Evolutionary conservation across 2,329 filamentous ascomycete species (phyloP), one percentile per base, ranked within the genome.

Genomic region (Fusarium coicis): DNA sequence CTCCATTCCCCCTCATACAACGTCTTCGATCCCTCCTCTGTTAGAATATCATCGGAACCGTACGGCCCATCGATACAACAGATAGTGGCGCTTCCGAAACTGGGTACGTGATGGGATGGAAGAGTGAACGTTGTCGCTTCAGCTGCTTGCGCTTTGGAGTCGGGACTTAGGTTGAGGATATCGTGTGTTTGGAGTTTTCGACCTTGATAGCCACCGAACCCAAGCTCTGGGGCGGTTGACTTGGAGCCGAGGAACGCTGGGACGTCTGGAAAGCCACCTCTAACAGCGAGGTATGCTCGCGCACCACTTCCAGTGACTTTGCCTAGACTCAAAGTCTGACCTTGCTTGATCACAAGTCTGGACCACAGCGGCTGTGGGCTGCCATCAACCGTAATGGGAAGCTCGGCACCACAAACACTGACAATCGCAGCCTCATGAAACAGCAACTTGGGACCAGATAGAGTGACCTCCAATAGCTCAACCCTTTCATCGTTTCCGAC

Each of bases 121-220:
- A 59, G 32, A 2, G 34, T 59, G 34, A 59, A 30, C 1, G 16
- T 18, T 39, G 11, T 39, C 34, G 21, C 26, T 28, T 39, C 11
- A 16, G 21, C 7, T 21, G 32, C 34, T 14, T 14, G n/a, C 5
- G 3, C 23, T 4, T 37, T 52, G 16, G 43, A 52, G 7, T 23
- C 21, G 2, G 32, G 32, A 21, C 26, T 36, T 2, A 59, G 11
- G 7, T 32, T 9, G 9, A 59, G 83, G 32, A 71, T 67, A 36
- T 73, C 75, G 16, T 74, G 68, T 4, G 87, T 82, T 6, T 86
- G 84, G 28, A 91, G 81, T 44, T 84, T 83, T 52, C 89, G 82
- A 10, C 89, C 89, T 78, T 91, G 89, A 49, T 89, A 88, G 1
- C 89, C 89, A 30, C 89, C 89, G 26, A 91, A 86, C 0, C 83